Conservation (phyloP, 2,329 filamentous ascomycete species). For the Aspergillus arachidicola region DNA sequence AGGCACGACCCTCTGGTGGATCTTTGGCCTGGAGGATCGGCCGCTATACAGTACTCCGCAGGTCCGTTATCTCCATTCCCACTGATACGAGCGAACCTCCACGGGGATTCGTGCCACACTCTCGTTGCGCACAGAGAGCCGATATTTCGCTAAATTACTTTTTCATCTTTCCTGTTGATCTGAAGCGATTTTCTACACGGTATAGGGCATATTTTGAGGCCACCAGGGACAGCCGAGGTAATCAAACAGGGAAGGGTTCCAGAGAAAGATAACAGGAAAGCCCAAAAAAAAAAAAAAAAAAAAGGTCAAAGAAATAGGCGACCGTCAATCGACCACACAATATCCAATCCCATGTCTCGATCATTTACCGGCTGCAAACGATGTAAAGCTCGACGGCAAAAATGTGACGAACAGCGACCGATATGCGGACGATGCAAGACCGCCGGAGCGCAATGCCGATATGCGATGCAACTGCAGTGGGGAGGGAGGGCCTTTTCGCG, state of each 20-base stretch:
- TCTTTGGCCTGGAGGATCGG: constrained; percentile 24
- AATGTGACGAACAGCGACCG: constrained; percentile 49
- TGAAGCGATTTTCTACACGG: neutral
- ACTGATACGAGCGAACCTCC: constrained; percentile 1
- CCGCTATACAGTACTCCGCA: constrained; percentile 24
- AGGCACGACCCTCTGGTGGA: constrained; percentile 3
- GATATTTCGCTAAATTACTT: neutral
- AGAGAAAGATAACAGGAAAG: neutral
- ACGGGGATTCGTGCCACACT: neutral
- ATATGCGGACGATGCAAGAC: constrained; percentile 43
- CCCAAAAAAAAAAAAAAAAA: constrained; percentile 11
- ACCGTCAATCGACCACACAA: constrained; percentile 1
- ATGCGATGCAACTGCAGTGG: constrained; percentile 47
- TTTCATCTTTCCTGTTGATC: neutral
- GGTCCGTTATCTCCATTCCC: constrained; percentile 17
- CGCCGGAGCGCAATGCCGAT: constrained; percentile 42
- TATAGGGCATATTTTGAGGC: neutral
- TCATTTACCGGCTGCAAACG: constrained; percentile 48
- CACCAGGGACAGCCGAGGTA: constrained; percentile 1
- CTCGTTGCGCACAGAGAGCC: constrained; percentile 5
- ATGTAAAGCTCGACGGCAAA: constrained; percentile 48
- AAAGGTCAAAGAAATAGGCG: constrained; percentile 1
- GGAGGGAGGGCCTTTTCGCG: constrained; percentile 46
- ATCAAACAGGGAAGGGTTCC: neutral
- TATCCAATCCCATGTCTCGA: constrained; percentile 36